Evolutionary conservation across 495 filamentous ascomycete genomes (phyloP), one percentile per base, ranked within the genome.

Genomic region (Trypethelium eluteriae): DNA sequence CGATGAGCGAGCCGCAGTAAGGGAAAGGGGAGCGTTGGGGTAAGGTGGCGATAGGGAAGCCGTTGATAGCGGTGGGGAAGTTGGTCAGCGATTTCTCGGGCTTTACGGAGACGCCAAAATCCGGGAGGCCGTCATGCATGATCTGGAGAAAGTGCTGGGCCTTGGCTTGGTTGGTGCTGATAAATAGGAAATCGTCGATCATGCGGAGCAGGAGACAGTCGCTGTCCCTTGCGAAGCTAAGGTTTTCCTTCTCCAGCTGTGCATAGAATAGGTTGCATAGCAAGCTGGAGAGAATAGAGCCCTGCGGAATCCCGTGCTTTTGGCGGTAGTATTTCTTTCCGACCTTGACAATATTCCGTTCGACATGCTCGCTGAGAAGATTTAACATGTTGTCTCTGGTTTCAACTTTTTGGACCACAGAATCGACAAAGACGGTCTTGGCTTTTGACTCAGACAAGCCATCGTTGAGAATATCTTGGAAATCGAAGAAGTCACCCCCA

Each of bases 181-280:
- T 86, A 56, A 98, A 84, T 18, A 97, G 76, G 70, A 98, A 98
- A 70, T 98, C 94, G 63, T 98, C 94, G 49, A 95, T 89, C 2
- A 96, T 82, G 47, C 94, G 81, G 47, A 98, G 73, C 38, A 98
- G 79, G 5, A 96, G 72, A 39, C 84, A 85, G 7, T 89, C 78
- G 2, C 80, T 75, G 3, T 78, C 73, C 2, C 80, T 64, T 9
- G 93, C 73, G 72, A 96, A 98, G 1, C 76, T 73, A 2, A 98
- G 77, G 2, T 86, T 76, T 34, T 86, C 77, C 2, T 78, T 70
- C 75, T 98, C 95, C 2, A 98, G 81, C 68, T 92, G 84, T 3
- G 88, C 93, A 72, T 97, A 98, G 74, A 97, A 96, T 73, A 93
- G 90, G 74, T 92, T 98, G 81, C 95, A 97, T 0, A 98, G 81